These are phyloP conservation scores for Claviceps citrina DNA, from an alignment of 2,329 filamentous ascomycete genomes.

Conservation along the genomic window DNA sequence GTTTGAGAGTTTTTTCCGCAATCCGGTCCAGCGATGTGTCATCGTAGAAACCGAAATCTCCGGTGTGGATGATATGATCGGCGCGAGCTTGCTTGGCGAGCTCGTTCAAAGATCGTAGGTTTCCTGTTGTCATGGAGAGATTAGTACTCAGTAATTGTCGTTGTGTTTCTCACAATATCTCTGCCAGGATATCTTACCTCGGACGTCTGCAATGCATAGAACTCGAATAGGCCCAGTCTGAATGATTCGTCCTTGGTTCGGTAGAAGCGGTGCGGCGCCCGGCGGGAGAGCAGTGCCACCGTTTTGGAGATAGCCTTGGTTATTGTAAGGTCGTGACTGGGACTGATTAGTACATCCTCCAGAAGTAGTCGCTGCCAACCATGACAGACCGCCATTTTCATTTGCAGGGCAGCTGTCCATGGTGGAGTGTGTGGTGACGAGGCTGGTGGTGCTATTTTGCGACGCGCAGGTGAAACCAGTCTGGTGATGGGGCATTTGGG, in stretches of 20 bases:
- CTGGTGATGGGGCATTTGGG: background rate
- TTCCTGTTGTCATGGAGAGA: conserved; percentile 46
- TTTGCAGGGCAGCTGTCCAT: conserved; percentile 2
- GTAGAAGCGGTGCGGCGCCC: conserved; percentile 48
- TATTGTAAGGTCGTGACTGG: conserved; percentile 31
- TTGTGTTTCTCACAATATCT: background rate
- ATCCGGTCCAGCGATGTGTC: conserved; percentile 90
- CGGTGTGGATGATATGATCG: conserved; percentile 96
- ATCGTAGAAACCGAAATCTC: conserved; percentile 98
- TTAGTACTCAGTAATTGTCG: background rate
- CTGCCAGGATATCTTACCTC: conserved; percentile 32
- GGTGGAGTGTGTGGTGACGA: background rate
- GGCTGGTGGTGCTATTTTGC: background rate
- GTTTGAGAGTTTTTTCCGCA: conserved; percentile 95
- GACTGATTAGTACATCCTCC: conserved; percentile 11
- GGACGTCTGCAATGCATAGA: conserved; percentile 56
- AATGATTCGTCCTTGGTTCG: conserved; percentile 51
- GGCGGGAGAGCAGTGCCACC: conserved; percentile 39
- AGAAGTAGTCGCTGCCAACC: background rate
- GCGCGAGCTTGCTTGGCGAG: conserved; percentile 87
- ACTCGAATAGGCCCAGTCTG: conserved; percentile 51
- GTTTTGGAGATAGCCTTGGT: conserved; percentile 46
- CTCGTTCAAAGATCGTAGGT: conserved; percentile 88
- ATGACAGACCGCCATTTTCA: background rate
- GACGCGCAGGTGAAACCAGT: conserved; percentile 1